Base-by-base conservation (phyloP, 1,139 yeast genomes). In the Pichia sp. region DNA sequence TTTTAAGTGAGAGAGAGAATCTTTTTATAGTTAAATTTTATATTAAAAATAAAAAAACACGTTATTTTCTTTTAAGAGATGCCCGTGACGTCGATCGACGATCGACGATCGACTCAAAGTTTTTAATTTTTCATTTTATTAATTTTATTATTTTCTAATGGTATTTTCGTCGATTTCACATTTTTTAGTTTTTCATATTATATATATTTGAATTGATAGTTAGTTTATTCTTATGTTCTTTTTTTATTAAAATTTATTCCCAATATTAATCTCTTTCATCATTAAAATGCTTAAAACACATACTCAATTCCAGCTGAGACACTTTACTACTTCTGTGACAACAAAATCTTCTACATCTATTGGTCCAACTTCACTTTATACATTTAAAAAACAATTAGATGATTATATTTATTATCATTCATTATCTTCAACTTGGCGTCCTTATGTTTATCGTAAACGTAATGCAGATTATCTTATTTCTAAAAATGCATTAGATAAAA, bases 401-500 rank as follows among this genome's bases (percentile, higher is more conserved):
- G 61, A 56, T 10, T 61, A 51, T 34, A 47, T 58, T 24, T 54
- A 58, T 38, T 65, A 54, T 53, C 56, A 57, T 46, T 56, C 61
- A 38, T 54, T 67, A 2, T 58, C 65, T 6, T 59, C 58, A 40
- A 54, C 57, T 25, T 51, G 68, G 48, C 68, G 64, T 54, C 69
- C 73, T 3, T 59, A 66, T 38, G 68, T 73, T 20, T 74, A 73
- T 53, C 68, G 74, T 54, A 63, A 65, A 25, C 68, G 63, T 64
- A 68, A 71, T 53, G 71, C 74, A 8, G 76, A 78, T 49, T 64
- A 60, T 45, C 67, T 80, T 34, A 60, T 78, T 46, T 71, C 82
- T 10, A 33, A 52, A 36, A 85, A 81, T 56, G 62, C 80, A 45
- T 71, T 73, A 51, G 74, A 72, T 49, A 63, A 66, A 12, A 61